Evolutionary conservation across 129 eudicot genomes (phyloP).

Genomic region (Ambrosia trifida): DNA sequence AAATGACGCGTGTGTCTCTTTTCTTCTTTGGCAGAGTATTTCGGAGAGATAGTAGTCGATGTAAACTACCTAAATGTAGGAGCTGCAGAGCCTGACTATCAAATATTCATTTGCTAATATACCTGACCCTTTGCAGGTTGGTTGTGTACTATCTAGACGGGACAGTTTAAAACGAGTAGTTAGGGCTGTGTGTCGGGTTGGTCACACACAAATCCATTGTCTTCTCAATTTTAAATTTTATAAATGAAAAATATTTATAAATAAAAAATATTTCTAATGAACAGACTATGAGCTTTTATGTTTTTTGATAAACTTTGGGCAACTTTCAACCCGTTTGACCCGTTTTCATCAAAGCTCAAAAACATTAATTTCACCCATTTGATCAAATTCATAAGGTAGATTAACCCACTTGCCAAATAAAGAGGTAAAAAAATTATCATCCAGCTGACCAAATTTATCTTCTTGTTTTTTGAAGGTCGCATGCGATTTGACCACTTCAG

Average conservation of each 20-base stretch:
- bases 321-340: not conserved
- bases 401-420: not conserved
- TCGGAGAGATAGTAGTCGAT: slow-evolving; percentile 77
- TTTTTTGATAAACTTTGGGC: no score
- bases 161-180: not conserved
- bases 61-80: slow-evolving; percentile 88
- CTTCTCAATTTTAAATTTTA: not conserved
- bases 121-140: slow-evolving; percentile 21
- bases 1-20: slow-evolving; percentile 11
- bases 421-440: not conserved
- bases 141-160: slow-evolving; percentile 1
- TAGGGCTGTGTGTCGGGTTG: not conserved
- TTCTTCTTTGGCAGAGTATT: slow-evolving; percentile 57
- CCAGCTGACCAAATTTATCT: not conserved
- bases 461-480: slow-evolving; percentile 7
- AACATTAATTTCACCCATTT: no score
- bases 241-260: not conserved
- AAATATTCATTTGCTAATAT: slow-evolving; percentile 74
- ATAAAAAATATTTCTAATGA: no score
- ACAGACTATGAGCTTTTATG: no score
- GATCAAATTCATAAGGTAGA: not conserved
- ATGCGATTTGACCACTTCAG: not conserved
- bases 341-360: no score
- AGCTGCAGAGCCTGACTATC: slow-evolving; percentile 46
- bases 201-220: not conserved